A percentile compares a stretch with the other conserved stretches of the same genome.
These are phyloP conservation scores for Acidiella bohemica DNA, from an alignment of 495 filamentous ascomycete genomes.

Conservation along the genomic window DNA sequence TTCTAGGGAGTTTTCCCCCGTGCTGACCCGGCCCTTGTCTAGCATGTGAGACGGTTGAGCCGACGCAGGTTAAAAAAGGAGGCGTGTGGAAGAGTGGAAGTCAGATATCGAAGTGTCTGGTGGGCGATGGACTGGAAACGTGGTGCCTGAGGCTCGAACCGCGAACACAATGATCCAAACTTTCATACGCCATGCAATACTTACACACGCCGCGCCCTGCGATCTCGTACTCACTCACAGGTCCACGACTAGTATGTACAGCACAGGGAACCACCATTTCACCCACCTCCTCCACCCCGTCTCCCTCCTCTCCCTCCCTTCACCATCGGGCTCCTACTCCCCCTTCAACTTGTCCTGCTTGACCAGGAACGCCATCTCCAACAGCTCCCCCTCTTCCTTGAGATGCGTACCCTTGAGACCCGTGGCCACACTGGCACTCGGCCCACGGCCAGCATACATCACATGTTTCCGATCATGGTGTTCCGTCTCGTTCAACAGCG, in stretches of 20 bases:
- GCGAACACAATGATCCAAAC: no score
- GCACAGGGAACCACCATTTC: neutral
- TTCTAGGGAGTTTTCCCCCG: no score
- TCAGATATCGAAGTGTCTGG: no score
- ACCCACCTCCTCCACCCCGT: neutral
- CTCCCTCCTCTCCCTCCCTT: neutral
- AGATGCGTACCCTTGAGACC: conserved; percentile 76
- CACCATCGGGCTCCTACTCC: conserved; percentile 33
- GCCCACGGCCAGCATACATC: conserved; percentile 87
- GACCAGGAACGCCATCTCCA: conserved; percentile 59
- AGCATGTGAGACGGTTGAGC: no score
- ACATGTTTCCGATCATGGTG: conserved; percentile 88
- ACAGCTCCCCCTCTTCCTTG: conserved; percentile 86
- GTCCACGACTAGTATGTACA: conserved; percentile 2
- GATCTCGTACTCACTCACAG: conserved; percentile 3
- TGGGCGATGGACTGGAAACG: no score
- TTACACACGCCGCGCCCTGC: neutral
- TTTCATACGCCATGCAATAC: conserved; percentile 3
- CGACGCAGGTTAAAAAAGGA: no score
- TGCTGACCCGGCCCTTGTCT: no score
- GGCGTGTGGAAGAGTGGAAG: no score
- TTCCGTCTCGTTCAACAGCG: conserved; percentile 76
- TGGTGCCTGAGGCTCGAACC: no score
- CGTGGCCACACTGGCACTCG: conserved; percentile 82
- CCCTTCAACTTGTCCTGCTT: conserved; percentile 61